phyloP scores from a whole-genome alignment of 1,139 yeast genomes.

The Nakaseomyces kungkrabaensis region DNA sequence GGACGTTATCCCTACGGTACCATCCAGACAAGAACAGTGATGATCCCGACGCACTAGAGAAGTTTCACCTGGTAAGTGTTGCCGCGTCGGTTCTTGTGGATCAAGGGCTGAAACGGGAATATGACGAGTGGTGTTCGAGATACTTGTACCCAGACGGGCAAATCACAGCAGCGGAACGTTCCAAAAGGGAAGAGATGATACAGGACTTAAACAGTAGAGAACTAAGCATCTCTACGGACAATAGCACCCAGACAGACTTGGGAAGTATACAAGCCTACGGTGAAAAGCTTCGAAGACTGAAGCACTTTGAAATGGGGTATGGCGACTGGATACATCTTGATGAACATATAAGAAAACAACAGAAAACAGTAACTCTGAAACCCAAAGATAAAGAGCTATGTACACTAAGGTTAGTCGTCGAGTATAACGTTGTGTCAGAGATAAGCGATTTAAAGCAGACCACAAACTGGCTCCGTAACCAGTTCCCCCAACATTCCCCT shows the following conservation, averaged over 20 bases:
- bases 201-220: background rate
- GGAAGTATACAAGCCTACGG: constrained; percentile 20
- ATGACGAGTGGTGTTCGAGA: constrained; percentile 34
- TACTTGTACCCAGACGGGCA: background rate
- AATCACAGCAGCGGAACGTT: constrained; percentile 7
- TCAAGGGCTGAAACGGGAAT: constrained; percentile 42
- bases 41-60: constrained; percentile 45
- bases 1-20: constrained; percentile 69
- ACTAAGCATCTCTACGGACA: background rate
- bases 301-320: constrained; percentile 17
- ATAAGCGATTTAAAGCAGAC: background rate
- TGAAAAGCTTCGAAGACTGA: constrained; percentile 19
- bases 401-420: background rate
- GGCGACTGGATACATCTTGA: constrained; percentile 20
- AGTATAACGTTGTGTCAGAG: background rate
- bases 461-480: background rate
- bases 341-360: background rate
- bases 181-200: constrained; percentile 6
- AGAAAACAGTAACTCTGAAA: no score
- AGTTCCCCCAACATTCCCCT: background rate
- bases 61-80: constrained; percentile 51
- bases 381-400: background rate
- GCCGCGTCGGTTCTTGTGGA: constrained; percentile 55
- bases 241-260: constrained; percentile 3
- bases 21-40: constrained; percentile 95